Evolutionary conservation across 306 rosid species (phyloP), one percentile per base, ranked within the genome.

Genomic region (Inga leiocalycina): DNA sequence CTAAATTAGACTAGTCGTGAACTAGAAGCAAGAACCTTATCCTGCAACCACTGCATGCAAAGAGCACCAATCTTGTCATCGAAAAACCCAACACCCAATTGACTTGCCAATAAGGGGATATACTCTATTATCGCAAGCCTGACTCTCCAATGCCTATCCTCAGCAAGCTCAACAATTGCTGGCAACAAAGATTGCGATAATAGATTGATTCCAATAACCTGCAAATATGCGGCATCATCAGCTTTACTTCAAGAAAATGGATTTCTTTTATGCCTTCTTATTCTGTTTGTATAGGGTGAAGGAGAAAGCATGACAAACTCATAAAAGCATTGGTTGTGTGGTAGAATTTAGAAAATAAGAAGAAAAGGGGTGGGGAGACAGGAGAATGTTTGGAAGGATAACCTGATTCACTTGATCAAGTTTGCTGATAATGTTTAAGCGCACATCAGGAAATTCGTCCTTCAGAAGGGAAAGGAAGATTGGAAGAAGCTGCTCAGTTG

Each of bases 331-430:
- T 32, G 24, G 48, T 37, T 41, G 4, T 24, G 1, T 14, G 30
- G 48, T 32, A 46, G 74, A 75, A 51, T 44, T 43, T 43, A 16
- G 19, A 70, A 56, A 76, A 72, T 39, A 67, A 65, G 11, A n/a
- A 14, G 52, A 39, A 54, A 54, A 64, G 4, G 52, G 51, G 15
- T 43, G 19, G 48, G 48, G 66, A 3, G 45, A 22, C 32, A 69
- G 49, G 6, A 76, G 46, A 17, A 67, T 35, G 54, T 51, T 44
- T 41, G 71, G 16, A 14, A 81, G 2, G 64, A 19, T 79, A 76
- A 91, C 98, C 98, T 93, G 97, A 80, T 93, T 93, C 83, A 93
- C 98, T 93, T 93, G 97, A 91, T 93, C 98, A 72, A 93, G 98
- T 85, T 93, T 93, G 94, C 98, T 93, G 77, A 93, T 93, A 68